A percentile compares a stretch with the other conserved stretches of the same genome.
These are phyloP conservation scores for Talaromyces thailandensis DNA, from an alignment of 495 filamentous ascomycete genomes.

Conservation along the genomic window DNA sequence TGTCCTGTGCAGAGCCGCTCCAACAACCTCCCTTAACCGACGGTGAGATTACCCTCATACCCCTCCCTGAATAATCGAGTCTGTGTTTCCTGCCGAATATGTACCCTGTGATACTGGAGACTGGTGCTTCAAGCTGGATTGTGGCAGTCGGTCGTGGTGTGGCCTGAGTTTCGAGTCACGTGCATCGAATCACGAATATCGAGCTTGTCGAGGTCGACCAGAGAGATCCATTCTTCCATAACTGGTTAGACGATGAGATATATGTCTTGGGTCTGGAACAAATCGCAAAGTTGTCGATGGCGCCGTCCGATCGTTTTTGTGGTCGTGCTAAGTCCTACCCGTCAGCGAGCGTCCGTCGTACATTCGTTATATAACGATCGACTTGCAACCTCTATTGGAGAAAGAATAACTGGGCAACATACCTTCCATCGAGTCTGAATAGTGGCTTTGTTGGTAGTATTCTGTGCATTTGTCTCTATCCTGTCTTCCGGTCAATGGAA, in stretches of 20 bases:
- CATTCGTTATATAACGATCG: not conserved
- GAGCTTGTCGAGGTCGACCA: not conserved
- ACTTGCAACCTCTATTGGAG: not conserved
- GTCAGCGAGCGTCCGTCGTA: not conserved
- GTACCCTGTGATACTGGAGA: not conserved
- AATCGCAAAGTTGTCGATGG: not conserved
- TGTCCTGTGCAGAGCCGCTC: slow-evolving; percentile 35
- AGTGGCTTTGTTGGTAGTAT: not conserved
- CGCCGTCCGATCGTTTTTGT: not conserved
- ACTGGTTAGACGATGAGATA: not conserved
- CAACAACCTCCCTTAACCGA: slow-evolving; percentile 1
- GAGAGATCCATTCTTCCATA: not conserved
- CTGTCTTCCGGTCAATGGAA: not conserved
- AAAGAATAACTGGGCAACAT: not conserved
- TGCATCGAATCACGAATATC: not conserved
- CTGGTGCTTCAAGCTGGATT: not conserved
- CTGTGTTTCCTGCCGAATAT: not conserved
- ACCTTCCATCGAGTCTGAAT: not conserved
- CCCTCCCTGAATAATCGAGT: not conserved
- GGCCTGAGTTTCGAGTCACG: not conserved
- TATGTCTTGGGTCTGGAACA: not conserved
- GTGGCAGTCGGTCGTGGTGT: not conserved
- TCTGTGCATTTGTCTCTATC: not conserved
- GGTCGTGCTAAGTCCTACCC: not conserved
- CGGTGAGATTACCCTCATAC: not conserved